Base-by-base conservation (phyloP, 106 monocot species). In the Iris macrosiphon region DNA sequence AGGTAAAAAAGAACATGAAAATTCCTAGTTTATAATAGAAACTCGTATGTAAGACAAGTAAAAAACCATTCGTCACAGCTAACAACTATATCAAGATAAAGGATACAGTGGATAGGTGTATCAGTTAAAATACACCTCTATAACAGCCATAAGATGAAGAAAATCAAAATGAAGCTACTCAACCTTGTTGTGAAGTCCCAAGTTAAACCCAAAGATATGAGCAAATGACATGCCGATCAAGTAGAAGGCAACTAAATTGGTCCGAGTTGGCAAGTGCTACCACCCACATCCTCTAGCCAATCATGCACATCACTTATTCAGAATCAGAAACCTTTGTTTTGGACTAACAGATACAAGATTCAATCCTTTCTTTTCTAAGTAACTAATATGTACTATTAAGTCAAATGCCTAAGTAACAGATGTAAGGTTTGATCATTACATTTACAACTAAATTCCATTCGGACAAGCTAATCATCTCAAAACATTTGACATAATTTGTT, bases 221-320 rank as follows among this genome's bases (percentile, higher is more conserved):
- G 88, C 71, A 38, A 81, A 47, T 30, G 93, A 69, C 73, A 81
- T 78, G 46, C 88, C 93, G 21, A 93, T 62, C 7, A 72, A 31
- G 45, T 88, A 84, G 38, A 88, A 93, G 1, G 81, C 70, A 7
- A 64, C 64, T 18, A 93, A 60, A 67, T 93, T 88, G 38, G 93
- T 93, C 80, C 74, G 75, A 27, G 88, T 88, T 24, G 88, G 84
- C 51, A 93, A 62, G 55, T 88, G 80, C 60, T 93, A 84, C 88
- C 81, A 93, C 38, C 93, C 88, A 63, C 88, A 84, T 28, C 93
- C 93, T 68, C 93, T 88, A 23, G 93, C 41, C n/a, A 88, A 88
- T 31, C 93, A 79, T 84, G 55, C 51, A 43, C 26, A 29, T 29
- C 35, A 35, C 33, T 13, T 3, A 20, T 7, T 1, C 39, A 40